Percentiles rank a stretch among this genome's conserved stretches.
These are phyloP conservation scores for Styphnolobium japonicum DNA, from an alignment of 306 rosid species.

Conservation along the genomic window DNA sequence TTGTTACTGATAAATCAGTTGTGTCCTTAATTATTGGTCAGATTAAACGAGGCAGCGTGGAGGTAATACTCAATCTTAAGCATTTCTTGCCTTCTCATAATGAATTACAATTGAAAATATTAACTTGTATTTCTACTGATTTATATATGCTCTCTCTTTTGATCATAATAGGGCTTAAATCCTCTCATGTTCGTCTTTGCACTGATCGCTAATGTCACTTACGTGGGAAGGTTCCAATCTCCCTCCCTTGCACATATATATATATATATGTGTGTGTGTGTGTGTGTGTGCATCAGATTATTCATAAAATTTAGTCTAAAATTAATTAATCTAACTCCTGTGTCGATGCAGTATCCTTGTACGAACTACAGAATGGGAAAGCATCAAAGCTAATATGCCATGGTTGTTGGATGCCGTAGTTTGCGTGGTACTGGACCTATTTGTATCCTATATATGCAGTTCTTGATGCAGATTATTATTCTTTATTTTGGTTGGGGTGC, in stretches of 20 bases:
- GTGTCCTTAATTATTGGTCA: slow-evolving; percentile 29
- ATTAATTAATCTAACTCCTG: background rate
- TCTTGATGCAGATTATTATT: background rate
- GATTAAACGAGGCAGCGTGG: slow-evolving; percentile 91
- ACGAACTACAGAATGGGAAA: slow-evolving; percentile 60
- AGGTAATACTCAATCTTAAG: slow-evolving; percentile 42
- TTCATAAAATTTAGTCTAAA: background rate
- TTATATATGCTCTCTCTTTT: background rate
- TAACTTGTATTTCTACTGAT: background rate
- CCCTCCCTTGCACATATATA: background rate
- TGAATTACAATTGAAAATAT: background rate
- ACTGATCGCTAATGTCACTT: slow-evolving; percentile 67
- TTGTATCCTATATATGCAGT: slow-evolving; percentile 57
- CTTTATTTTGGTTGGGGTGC: background rate
- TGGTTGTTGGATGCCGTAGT: slow-evolving; percentile 87
- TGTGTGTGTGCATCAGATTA: background rate
- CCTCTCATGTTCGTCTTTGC: slow-evolving; percentile 93
- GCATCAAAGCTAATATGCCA: slow-evolving; percentile 76
- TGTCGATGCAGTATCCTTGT: slow-evolving; percentile 67
- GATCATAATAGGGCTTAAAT: slow-evolving; percentile 61
- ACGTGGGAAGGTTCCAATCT: slow-evolving; percentile 61
- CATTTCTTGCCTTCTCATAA: background rate
- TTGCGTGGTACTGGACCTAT: slow-evolving; percentile 80
- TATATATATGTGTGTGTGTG: too few species aligned
- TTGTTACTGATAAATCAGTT: slow-evolving; percentile 3